Base-by-base conservation (phyloP, 176 grass and related monocot species). In the Cymbopogon citratus region DNA sequence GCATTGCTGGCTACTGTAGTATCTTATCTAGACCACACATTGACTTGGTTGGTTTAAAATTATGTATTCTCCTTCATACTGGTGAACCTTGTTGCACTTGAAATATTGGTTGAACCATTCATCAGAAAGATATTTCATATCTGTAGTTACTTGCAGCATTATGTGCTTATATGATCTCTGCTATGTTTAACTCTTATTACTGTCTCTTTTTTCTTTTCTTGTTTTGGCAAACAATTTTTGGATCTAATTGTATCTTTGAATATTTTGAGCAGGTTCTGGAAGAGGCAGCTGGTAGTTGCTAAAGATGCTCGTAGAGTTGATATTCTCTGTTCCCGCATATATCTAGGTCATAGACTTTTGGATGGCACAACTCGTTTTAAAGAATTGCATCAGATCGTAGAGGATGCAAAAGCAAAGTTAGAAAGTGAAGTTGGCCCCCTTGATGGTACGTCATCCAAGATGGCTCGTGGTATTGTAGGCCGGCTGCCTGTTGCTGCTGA, bases 251-350 rank as follows among this genome's bases (percentile, higher is more conserved):
- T 27, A 15, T 27, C 77, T 81, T 91, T 91, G 25, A 49, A 88
- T 87, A 23, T 69, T 71, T 81, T 68, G 60, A 78, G 63, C 83
- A 99, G 97, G 83, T 93, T 60, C 83, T 99, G 97, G 97, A 99
- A 86, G 87, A 87, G 93, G 78, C 97, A 99, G 80, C 80, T 99
- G 59, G 80, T 74, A 21, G 90, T 95, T 84, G 97, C 97, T 21
- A 99, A 93, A 86, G 97, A 99, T 90, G 90, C 97, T 63, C 92
- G 97, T 26, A 89, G 97, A 43, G 91, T 99, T 68, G 97, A 99
- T 84, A 86, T 83, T 89, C 89, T 99, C 35, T 99, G 97, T 74
- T 89, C 89, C 43, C 88, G 97, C 69, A 99, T 99, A 81, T 91
- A 88, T 75, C 71, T 95, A 41, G 88, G 92, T 41, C 92, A 96